Percentiles rank a stretch among this genome's conserved stretches.
Conservation (phyloP, 1,284 basidiomycete genomes). For the Trametes hirsuta region DNA sequence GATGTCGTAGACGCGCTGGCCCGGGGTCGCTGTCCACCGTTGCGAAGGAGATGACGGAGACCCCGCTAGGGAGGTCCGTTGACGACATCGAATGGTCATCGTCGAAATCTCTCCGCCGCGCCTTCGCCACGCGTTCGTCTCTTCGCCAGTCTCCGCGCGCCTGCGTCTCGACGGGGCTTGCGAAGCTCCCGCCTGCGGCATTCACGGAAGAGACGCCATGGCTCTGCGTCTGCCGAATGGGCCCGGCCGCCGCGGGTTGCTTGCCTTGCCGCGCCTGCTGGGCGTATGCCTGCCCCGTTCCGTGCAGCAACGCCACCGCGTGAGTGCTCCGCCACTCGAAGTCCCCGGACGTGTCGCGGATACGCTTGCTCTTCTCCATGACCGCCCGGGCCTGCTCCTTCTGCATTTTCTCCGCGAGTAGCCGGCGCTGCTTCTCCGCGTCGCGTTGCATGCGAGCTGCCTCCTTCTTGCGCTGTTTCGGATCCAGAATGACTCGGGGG, state of each 20-base stretch:
- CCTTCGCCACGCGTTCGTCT: constrained; percentile 72
- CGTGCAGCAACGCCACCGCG: constrained; percentile 39
- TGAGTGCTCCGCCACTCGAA: constrained; percentile 60
- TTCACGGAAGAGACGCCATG: constrained; percentile 52
- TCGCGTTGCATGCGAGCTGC: constrained; percentile 84
- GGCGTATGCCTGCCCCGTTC: constrained; percentile 9
- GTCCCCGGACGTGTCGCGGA: constrained; percentile 58
- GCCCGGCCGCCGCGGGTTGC: constrained; percentile 52
- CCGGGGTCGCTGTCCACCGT: constrained; percentile 86
- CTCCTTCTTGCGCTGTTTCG: constrained; percentile 91
- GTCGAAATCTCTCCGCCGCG: constrained; percentile 80
- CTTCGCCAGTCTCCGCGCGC: constrained; percentile 51
- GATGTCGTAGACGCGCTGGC: constrained; percentile 64
- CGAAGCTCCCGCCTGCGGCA: constrained; percentile 63
- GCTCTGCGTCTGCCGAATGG: constrained; percentile 59
- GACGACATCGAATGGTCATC: constrained; percentile 92
- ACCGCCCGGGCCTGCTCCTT: constrained; percentile 93
- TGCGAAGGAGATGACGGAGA: constrained; percentile 77
- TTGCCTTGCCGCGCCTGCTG: constrained; percentile 52
- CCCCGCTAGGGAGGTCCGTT: constrained; percentile 76
- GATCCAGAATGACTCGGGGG: constrained; percentile 48
- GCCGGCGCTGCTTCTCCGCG: constrained; percentile 86
- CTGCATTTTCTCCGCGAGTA: constrained; percentile 73
- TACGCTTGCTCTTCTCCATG: constrained; percentile 87
- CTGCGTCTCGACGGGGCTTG: constrained; percentile 39